Evolutionary conservation across 768 basidiomycete species (phyloP).

Genomic region (Grammothele lineata): DNA sequence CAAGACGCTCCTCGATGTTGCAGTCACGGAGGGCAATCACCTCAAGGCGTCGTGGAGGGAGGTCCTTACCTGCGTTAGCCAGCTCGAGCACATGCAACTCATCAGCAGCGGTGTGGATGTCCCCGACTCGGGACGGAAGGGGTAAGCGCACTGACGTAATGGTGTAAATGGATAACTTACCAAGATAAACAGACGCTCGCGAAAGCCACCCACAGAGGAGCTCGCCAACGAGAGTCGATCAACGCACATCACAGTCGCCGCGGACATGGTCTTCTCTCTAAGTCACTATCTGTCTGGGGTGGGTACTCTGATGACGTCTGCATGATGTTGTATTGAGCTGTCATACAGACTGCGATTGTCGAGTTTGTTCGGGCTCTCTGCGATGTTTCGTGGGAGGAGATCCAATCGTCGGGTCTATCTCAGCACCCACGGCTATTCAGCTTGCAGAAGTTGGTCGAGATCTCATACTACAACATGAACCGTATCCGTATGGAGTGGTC

Average conservation of each 20-base stretch:
- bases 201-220: conserved; percentile 82
- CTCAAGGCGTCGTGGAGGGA: conserved; percentile 96
- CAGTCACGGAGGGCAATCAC: conserved; percentile 94
- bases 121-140: conserved; percentile 69
- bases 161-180: conserved; percentile 26
- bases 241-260: conserved; percentile 96
- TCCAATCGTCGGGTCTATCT: conserved; percentile 92
- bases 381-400: conserved; percentile 99
- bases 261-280: conserved; percentile 98
- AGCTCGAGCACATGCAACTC: conserved; percentile 97
- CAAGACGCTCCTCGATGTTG: conserved; percentile 90
- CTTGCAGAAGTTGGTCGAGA: conserved; percentile 96
- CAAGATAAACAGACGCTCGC: conserved; percentile 22
- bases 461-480: conserved; percentile 99
- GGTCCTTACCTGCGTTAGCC: conserved; percentile 94
- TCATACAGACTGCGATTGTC: conserved; percentile 82
- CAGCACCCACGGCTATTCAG: conserved; percentile 95
- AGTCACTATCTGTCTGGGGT: conserved; percentile 95
- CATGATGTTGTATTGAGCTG: conserved; percentile 7
- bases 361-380: conserved; percentile 96
- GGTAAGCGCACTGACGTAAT: conserved; percentile 45
- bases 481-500: conserved; percentile 99
- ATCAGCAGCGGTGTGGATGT: conserved; percentile 89
- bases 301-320: conserved; percentile 29
- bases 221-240: conserved; percentile 95